Evolutionary conservation across 176 grass and related monocot species (phyloP).

Genomic region (Thinopyrum elongatum): DNA sequence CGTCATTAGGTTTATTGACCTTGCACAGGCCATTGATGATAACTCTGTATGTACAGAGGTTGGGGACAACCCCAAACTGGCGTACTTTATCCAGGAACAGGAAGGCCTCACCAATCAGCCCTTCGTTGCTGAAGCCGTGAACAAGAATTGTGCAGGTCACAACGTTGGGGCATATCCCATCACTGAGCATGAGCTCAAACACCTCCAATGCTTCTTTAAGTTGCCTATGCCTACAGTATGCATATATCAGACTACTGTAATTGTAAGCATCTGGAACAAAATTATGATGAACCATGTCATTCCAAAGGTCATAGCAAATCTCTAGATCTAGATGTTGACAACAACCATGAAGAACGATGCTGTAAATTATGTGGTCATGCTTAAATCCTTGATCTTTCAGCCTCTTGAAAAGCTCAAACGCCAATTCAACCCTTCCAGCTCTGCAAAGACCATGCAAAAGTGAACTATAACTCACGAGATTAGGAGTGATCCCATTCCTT

Average conservation of each 20-base stretch:
- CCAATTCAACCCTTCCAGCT: constrained; percentile 36
- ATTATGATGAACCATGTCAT: constrained; percentile 48
- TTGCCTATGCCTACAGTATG: constrained; percentile 50
- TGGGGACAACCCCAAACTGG: constrained; percentile 49
- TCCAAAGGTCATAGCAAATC: constrained; percentile 37
- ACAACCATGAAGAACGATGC: constrained; percentile 61
- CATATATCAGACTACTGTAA: constrained; percentile 67
- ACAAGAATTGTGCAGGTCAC: constrained; percentile 71
- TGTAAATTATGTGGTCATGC: constrained; percentile 52
- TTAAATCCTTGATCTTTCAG: constrained; percentile 41
- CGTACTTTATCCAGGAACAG: constrained; percentile 53
- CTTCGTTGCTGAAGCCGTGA: constrained; percentile 51
- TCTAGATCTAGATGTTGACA: constrained; percentile 50
- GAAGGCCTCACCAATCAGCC: constrained; percentile 53
- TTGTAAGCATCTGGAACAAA: constrained; percentile 55
- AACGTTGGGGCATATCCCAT: constrained; percentile 53
- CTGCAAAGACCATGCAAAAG: constrained; percentile 61
- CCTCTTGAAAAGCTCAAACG: constrained; percentile 37
- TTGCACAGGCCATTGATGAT: constrained; percentile 71
- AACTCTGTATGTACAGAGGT: constrained; percentile 60
- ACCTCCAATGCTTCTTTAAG: constrained; percentile 49
- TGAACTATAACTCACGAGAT: constrained; percentile 50
- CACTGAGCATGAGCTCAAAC: constrained; percentile 64
- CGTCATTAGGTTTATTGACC: constrained; percentile 33
- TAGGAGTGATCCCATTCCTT: constrained; percentile 53